Evolutionary conservation across 106 monocot genomes (phyloP), one percentile per base, ranked within the genome.

Genomic region (Platanthera guangdongensis): DNA sequence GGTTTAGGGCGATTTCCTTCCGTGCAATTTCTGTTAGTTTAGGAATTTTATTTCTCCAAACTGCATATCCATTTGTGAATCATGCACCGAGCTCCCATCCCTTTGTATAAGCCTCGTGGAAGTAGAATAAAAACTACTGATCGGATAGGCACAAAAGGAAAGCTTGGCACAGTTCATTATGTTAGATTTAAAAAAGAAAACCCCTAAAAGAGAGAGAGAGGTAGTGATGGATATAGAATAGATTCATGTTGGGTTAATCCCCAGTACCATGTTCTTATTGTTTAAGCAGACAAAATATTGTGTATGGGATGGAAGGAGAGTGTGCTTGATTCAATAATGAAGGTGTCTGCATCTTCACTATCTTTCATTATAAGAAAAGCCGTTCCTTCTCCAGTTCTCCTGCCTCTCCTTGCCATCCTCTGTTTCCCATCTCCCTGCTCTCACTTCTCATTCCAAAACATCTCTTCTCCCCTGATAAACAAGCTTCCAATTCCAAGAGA

Each of bases 241-340:
- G 55, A 64, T 64, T 64, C 63, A 21, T 77, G 86, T 59, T 83
- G 80, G 86, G 71, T 57, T 80, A 83, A 64, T 83, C 68, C 59
- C 83, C 80, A 83, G 57, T 80, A 76, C 52, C 50, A 16, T 68
- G 83, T 80, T 81, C 78, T 78, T 19, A 65, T 54, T 48, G 22
- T 50, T 76, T 72, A 55, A 79, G 63, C 13, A 72, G 77, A 62
- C 48, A 76, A 74, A 83, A 77, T 75, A 18, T 47, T 9, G 78
- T 64, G 6, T 64, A 64, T 7, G 19, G 63, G 10, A 7, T 9
- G 4, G 22, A 3, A 28, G 21, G 63, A 22, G 21, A 25, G 14
- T 15, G 74, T 22, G 64, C 8, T 45, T 49, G 72, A 54, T 57
- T 18, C n/a, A 76, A 55, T 55, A 55, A 55, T 55, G 55, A 55